Evolutionary conservation across 2,329 filamentous ascomycete species (phyloP).

Genomic region (Ceratocystis alfenasii): DNA sequence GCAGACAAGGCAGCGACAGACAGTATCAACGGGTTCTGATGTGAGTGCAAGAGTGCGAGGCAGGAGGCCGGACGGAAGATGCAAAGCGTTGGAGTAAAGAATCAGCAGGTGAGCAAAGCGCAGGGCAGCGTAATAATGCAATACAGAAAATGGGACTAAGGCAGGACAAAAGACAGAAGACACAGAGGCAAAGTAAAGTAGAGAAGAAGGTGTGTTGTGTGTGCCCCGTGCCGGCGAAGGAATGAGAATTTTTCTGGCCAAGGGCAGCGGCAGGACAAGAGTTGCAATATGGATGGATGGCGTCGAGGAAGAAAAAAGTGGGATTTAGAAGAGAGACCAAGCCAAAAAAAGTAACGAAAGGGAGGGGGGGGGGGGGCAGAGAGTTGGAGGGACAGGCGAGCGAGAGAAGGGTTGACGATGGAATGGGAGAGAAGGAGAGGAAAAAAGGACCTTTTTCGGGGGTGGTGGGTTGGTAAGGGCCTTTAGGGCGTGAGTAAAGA

Average conservation of each 20-base stretch:
- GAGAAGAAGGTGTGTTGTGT: slow-evolving; percentile 12
- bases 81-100: neutral
- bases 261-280: slow-evolving; percentile 16
- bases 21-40: neutral
- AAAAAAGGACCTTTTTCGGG: neutral
- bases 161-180: neutral
- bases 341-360: slow-evolving; percentile 11
- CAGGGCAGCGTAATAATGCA: slow-evolving; percentile 8
- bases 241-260: slow-evolving; percentile 23
- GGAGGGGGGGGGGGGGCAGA: neutral
- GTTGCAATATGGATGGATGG: slow-evolving; percentile 8
- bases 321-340: slow-evolving; percentile 12
- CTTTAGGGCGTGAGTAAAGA: neutral
- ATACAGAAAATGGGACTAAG: neutral
- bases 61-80: neutral
- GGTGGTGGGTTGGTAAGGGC: neutral
- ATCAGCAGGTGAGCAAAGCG: neutral
- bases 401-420: slow-evolving; percentile 1
- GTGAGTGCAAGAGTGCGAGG: neutral
- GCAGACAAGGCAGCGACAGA: slow-evolving; percentile 5
- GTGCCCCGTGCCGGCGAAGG: slow-evolving; percentile 20
- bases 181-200: neutral
- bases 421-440: slow-evolving; percentile 14
- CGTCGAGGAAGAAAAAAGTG: slow-evolving; percentile 17
- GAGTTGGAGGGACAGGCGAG: slow-evolving; percentile 2